Evolutionary conservation across 2,329 filamentous ascomycete genomes (phyloP), one percentile per base, ranked within the genome.

Genomic region (Talaromyces sp.): DNA sequence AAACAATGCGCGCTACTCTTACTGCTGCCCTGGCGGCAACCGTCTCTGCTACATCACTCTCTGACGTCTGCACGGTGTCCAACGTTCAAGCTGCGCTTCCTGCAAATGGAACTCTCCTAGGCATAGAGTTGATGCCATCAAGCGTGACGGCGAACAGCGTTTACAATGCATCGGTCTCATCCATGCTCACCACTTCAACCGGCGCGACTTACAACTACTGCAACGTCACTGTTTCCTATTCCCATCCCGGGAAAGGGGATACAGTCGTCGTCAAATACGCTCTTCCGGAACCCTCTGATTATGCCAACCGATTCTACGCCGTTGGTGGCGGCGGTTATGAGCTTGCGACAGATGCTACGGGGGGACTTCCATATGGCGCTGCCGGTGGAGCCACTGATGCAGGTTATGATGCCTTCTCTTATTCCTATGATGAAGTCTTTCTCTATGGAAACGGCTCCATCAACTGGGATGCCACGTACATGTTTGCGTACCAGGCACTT

Each of bases 401-500:
- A 21, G 44, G 44, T 0, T 48, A 48, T 48, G 23, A 48, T 48
- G 23, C 42, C 28, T 48, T 48, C 21, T 48, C 44, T 25, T 16
- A 48, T n/a, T 48, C 23, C 6, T 48, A 48, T 25, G 44, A 48
- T 48, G 23, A 48, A 8, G 21, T 48, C 2, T 48, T 48, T 48
- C 44, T 48, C 5, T 48, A 61, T n/a, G 48, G 48, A 42, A 61
- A 61, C 16, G 58, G 58, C 5, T 61, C 58, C 5, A 54, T 61
- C 11, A 61, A 55, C 37, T 55, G 58, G 58, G 58, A 61, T 23
- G 35, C 58, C 21, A 55, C 58, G 5, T 61, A 61, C 21, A 61
- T 61, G 58, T 61, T 61, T 54, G 46, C 46, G 6, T 54, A 54
- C 16, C 58, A 61, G 50, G 58, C 58, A 21, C 58, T 61, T 9